A percentile compares a stretch with the other conserved stretches of the same genome.
phyloP scores from a whole-genome alignment of 2,329 filamentous ascomycete species.

The Cladophialophora psammophila region DNA sequence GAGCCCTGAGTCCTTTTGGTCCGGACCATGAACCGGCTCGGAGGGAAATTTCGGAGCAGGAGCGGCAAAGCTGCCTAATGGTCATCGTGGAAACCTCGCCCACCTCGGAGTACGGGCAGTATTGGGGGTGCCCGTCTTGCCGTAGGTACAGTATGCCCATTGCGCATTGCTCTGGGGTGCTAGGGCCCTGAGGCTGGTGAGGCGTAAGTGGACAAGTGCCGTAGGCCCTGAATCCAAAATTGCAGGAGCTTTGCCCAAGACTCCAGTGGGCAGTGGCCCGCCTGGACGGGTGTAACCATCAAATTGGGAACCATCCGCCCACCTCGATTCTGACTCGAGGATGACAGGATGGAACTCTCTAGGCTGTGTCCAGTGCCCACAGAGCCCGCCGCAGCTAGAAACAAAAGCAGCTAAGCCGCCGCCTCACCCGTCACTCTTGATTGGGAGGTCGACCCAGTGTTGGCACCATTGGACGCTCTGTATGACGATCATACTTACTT shows the following conservation, averaged over 20 bases:
- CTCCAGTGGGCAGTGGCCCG: constrained; percentile 1
- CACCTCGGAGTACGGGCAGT: too few species aligned
- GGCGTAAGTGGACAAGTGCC: background rate
- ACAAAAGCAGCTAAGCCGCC: constrained; percentile 26
- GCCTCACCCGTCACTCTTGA: constrained; percentile 32
- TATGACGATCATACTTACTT: constrained; percentile 20
- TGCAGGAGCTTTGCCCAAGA: constrained; percentile 25
- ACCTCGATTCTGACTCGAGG: constrained; percentile 5
- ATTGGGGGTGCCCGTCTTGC: too few species aligned
- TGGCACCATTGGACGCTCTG: constrained; percentile 28
- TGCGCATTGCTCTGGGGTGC: too few species aligned
- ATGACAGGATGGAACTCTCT: background rate
- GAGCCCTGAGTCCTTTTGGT: constrained; percentile 11
- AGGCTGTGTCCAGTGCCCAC: background rate
- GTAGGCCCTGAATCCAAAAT: constrained; percentile 16
- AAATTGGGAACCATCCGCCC: constrained; percentile 9
- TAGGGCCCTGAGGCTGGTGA: background rate
- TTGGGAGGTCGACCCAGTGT: constrained; percentile 31
- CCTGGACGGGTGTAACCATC: constrained; percentile 14
- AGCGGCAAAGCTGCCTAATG: too few species aligned
- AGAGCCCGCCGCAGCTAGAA: constrained; percentile 23
- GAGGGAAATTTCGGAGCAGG: background rate
- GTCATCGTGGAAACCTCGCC: too few species aligned
- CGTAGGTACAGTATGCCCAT: background rate
- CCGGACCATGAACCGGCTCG: constrained; percentile 1